phyloP scores from a whole-genome alignment of 2,329 filamentous ascomycete genomes.

The Verticillium dahliae region DNA sequence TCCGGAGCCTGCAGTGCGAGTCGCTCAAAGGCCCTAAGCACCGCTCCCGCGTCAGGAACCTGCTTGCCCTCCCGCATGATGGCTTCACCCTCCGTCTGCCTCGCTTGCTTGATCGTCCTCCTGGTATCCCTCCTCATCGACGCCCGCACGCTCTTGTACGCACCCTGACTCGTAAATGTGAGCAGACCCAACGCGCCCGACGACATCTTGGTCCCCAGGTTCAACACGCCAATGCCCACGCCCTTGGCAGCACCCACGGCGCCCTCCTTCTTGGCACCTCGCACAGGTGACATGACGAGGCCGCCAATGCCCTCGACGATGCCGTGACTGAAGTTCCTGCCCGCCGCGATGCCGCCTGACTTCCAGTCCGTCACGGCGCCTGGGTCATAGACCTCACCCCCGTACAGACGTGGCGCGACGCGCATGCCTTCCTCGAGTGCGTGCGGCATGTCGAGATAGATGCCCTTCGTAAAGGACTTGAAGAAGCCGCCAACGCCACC shows the following conservation, averaged over 20 bases:
- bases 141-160: slow-evolving; percentile 11
- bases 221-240: slow-evolving; percentile 32
- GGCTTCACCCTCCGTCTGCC: neutral
- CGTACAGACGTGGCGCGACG: slow-evolving; percentile 45
- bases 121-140: slow-evolving; percentile 8
- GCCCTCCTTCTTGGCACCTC: slow-evolving; percentile 31
- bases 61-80: neutral
- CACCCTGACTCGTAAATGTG: slow-evolving; percentile 13
- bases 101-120: neutral
- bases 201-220: slow-evolving; percentile 12
- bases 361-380: slow-evolving; percentile 36
- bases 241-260: slow-evolving; percentile 32
- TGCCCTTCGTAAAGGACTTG: slow-evolving; percentile 22
- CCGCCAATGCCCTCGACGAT: slow-evolving; percentile 36
- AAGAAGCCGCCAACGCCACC: slow-evolving; percentile 26
- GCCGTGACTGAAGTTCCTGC: slow-evolving; percentile 35
- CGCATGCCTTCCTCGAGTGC: slow-evolving; percentile 46
- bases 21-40: neutral
- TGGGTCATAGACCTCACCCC: slow-evolving; percentile 24
- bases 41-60: neutral
- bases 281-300: slow-evolving; percentile 32
- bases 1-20: neutral
- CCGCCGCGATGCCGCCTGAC: slow-evolving; percentile 33
- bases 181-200: slow-evolving; percentile 16
- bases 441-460: slow-evolving; percentile 40